Base-by-base conservation (phyloP, 352 stramenopile species). In the Blastocystis sp. region DNA sequence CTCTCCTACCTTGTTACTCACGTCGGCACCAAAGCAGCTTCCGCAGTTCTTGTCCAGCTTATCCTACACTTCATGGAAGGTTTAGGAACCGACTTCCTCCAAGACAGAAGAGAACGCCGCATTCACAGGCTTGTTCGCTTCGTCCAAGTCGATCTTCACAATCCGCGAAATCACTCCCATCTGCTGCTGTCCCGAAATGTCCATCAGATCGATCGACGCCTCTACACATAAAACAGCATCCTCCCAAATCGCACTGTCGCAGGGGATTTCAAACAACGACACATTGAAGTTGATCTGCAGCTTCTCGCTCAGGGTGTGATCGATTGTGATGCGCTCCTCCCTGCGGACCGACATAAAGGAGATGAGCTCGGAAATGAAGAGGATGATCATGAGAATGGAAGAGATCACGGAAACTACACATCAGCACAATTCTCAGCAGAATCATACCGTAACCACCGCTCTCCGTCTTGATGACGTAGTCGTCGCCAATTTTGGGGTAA, bases 401-500 rank as follows among this genome's bases (percentile, higher is more conserved):
- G 78, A 88, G 17, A 88, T 65, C 34, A 88, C 7, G 5, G 78
- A 88, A 14, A 88, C 78, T 88, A 88, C 14, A 45, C 21, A 62
- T 67, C 21, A 82, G 11, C 38, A 1, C 9, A 3, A 64, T 59
- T 62, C 62, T 14, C 5, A 64, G 4, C 9, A 19, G 1, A 62
- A 40, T 7, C 2, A 56, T 78, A 88, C 78, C 41, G 48, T 65
- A 77, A 77, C 78, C 78, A 40, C 78, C 78, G 23, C 61, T 79
- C 48, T 88, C 64, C 21, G 78, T 88, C 61, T 88, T 76, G 9
- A 88, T 67, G 2, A 79, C 59, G 66, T 88, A 88, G 48, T 88
- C 78, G 45, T 88, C 78, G 45, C 67, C 78, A 60, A 88, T 88
- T 28, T 88, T 88, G 45, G 78, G 64, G 45, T 88, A 88, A 67